Conservation (phyloP, 306 rosid species). For the Prosopis cineraria region DNA sequence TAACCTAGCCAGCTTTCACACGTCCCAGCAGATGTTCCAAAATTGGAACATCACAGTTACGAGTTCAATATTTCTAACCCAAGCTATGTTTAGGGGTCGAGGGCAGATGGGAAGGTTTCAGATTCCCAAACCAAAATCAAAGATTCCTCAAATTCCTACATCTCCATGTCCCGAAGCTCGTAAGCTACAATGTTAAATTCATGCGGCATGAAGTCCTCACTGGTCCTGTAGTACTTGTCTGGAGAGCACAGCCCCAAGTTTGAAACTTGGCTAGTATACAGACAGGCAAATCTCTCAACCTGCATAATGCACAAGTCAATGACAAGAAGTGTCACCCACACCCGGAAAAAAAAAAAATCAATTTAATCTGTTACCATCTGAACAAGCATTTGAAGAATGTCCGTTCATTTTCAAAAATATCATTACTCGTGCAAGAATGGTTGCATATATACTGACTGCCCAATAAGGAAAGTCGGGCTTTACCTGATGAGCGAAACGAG, state of each 20-base stretch:
- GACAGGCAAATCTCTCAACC: slow-evolving; percentile 99
- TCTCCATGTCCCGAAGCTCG: slow-evolving; percentile 36
- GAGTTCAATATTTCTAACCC: too few species aligned
- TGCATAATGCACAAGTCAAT: slow-evolving; percentile 36
- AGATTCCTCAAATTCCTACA: slow-evolving; percentile 18
- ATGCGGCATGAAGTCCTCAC: slow-evolving; percentile 97
- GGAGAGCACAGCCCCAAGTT: slow-evolving; percentile 89
- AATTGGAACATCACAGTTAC: too few species aligned
- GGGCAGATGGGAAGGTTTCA: background rate
- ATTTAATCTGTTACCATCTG: background rate
- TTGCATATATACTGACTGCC: background rate
- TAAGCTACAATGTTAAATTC: slow-evolving; percentile 73
- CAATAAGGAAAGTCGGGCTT: slow-evolving; percentile 11
- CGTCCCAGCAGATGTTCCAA: too few species aligned
- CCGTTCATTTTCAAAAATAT: background rate
- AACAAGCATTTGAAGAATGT: background rate
- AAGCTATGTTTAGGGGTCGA: background rate
- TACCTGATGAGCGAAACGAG: slow-evolving; percentile 99
- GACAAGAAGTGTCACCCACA: background rate
- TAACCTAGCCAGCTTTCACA: too few species aligned
- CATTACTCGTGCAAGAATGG: background rate
- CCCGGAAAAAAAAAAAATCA: background rate
- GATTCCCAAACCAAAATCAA: slow-evolving; percentile 32
- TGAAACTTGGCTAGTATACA: slow-evolving; percentile 91
- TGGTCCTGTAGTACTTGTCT: slow-evolving; percentile 90